Evolutionary conservation across 371 early-diverging fungal genomes (phyloP).

Genomic region (Conidiobolus incongruus): DNA sequence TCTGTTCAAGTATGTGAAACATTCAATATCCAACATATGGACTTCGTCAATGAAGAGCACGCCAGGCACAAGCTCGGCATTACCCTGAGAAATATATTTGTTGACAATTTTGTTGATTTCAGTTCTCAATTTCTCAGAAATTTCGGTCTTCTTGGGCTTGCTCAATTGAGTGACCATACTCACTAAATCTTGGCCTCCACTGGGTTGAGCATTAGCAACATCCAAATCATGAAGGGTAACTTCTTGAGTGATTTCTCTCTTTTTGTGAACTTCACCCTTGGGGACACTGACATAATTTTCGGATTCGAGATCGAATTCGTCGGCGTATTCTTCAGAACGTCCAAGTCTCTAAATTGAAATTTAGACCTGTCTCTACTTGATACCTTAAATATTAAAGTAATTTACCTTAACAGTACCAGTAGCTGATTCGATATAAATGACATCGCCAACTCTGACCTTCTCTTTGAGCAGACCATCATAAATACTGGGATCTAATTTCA

Average conservation of each 20-base stretch:
- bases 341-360: conserved; percentile 56
- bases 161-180: conserved; percentile 92
- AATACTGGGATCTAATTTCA: conserved; percentile 88
- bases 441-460: conserved; percentile 89
- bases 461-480: conserved; percentile 93
- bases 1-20: conserved; percentile 95
- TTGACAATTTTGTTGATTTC: conserved; percentile 98
- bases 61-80: conserved; percentile 92
- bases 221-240: conserved; percentile 98
- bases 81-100: conserved; percentile 96
- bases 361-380: neutral
- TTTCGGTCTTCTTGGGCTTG: conserved; percentile 96
- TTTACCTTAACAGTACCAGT: conserved; percentile 89
- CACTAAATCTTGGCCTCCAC: conserved; percentile 93
- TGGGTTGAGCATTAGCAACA: conserved; percentile 90
- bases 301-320: conserved; percentile 91
- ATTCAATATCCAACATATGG: conserved; percentile 97
- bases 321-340: conserved; percentile 82
- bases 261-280: conserved; percentile 98
- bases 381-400: neutral
- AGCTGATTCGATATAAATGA: conserved; percentile 96
- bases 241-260: conserved; percentile 90
- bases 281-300: conserved; percentile 94
- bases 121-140: conserved; percentile 88
- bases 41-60: conserved; percentile 97